These are phyloP conservation scores for Xylariaceae sp. DNA, from an alignment of 2,329 filamentous ascomycete species.

Conservation along the genomic window DNA sequence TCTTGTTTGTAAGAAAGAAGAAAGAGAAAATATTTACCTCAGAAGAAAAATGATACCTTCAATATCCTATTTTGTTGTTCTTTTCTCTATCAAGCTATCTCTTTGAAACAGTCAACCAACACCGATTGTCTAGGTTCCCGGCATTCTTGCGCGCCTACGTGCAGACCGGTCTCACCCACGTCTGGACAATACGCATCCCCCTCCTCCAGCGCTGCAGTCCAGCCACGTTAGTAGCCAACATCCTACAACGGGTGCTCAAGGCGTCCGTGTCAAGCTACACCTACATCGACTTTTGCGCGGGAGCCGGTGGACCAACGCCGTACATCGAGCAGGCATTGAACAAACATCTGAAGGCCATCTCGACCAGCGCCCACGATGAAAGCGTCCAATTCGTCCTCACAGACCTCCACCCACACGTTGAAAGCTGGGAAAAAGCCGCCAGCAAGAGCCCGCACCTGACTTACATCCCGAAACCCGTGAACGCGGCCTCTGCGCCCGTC, in stretches of 20 bases:
- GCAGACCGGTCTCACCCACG: slow-evolving; percentile 58
- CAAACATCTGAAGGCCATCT: slow-evolving; percentile 29
- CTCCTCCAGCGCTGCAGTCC: slow-evolving; percentile 53
- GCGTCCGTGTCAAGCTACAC: slow-evolving; percentile 47
- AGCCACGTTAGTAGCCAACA: slow-evolving; percentile 53
- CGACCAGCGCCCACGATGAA: background rate
- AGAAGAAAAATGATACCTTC: background rate
- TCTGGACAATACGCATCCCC: slow-evolving; percentile 58
- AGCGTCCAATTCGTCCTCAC: slow-evolving; percentile 57
- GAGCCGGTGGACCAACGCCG: slow-evolving; percentile 66
- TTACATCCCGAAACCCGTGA: slow-evolving; percentile 57
- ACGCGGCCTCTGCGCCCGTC: slow-evolving; percentile 57
- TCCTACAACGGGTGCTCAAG: slow-evolving; percentile 49
- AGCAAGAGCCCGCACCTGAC: slow-evolving; percentile 50
- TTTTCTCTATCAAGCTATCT: background rate
- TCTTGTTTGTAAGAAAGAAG: background rate
- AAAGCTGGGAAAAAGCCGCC: slow-evolving; percentile 52
- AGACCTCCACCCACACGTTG: slow-evolving; percentile 59
- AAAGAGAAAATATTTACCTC: background rate
- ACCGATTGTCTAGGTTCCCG: slow-evolving; percentile 51
- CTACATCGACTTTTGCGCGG: slow-evolving; percentile 72
- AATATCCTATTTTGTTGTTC: background rate
- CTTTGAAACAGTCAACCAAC: background rate
- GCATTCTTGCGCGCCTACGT: slow-evolving; percentile 58
- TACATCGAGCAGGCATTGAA: slow-evolving; percentile 58